phyloP scores from a whole-genome alignment of 352 stramenopile genomes.

The Phytopythium ostracodes region DNA sequence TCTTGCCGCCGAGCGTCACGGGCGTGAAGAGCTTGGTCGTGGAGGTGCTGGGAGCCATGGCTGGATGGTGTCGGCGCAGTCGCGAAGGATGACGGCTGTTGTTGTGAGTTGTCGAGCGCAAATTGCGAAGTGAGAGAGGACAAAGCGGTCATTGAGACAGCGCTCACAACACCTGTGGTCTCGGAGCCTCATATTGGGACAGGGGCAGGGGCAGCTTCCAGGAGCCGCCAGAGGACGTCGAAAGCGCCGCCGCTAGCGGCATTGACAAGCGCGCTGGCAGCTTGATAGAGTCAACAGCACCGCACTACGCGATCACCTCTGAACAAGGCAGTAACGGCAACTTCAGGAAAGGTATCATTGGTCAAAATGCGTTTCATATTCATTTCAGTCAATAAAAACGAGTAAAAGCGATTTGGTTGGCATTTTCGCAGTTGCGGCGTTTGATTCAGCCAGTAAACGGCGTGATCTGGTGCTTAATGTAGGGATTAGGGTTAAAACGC shows the following conservation, averaged over 20 bases:
- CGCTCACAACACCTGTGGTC: too few species aligned
- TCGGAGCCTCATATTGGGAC: too few species aligned
- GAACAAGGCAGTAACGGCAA: background rate
- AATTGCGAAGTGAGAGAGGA: slow-evolving; percentile 12
- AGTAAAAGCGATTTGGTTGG: too few species aligned
- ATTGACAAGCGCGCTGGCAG: background rate
- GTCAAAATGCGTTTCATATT: background rate
- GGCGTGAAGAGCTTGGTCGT: slow-evolving; percentile 34
- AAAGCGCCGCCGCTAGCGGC: background rate
- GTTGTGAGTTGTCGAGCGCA: slow-evolving; percentile 8
- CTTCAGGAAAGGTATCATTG: background rate
- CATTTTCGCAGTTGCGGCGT: too few species aligned
- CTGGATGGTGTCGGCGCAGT: background rate
- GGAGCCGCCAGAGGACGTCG: background rate
- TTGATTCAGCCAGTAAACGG: too few species aligned
- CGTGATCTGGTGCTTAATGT: too few species aligned
- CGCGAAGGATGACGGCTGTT: background rate
- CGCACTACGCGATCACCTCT: slow-evolving; percentile 1
- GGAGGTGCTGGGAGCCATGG: slow-evolving; percentile 16
- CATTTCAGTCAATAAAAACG: background rate
- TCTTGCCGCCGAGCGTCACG: slow-evolving; percentile 28
- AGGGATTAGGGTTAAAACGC: too few species aligned
- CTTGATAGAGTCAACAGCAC: slow-evolving; percentile 1
- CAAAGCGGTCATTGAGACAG: too few species aligned
- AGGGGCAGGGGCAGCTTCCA: too few species aligned